Evolutionary conservation across 306 rosid genomes (phyloP), one percentile per base, ranked within the genome.

Genomic region (Dryas drummondii): DNA sequence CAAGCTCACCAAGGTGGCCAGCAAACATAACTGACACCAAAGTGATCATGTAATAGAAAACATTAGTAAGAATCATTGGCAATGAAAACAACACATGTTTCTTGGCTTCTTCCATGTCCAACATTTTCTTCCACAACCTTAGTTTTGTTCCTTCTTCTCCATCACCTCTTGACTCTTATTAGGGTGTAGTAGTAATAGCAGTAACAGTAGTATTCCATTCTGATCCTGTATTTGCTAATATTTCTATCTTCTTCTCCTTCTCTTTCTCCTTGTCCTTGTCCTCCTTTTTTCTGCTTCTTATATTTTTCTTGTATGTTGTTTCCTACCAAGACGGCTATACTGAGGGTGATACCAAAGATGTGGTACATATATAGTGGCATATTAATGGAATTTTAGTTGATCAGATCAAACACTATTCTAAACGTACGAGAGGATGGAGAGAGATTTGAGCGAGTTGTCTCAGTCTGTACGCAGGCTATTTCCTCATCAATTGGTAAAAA

Each of bases 11-110:
- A 13, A 91, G 94, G 66, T 88, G 98, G 52, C 98, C 97, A 62
- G 88, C 96, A 44, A 91, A 84, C 97, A 91, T 94, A 81, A 89
- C 97, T n/a, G 98, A 89, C 26, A 86, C 74, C 75, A 90, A 65
- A 75, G 88, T 44, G 48, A 91, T 86, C 0, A 82, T 70, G 80
- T 72, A 94, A 81, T 88, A 91, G 70, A 76, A 88, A 12, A 81
- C 19, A 79, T 86, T 94, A 1, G 97, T 91, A 4, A 94, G 84
- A 77, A 94, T 84, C 97, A 94, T 87, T 0, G 97, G 97, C 0
- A 94, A 61, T 1, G 96, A 87, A 76, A 91, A 76, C 52, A 73
- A 12, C 9, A 84, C 41, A 71, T 91, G 94, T 5, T 63, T 50
- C 79, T 83, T 91, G 11, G 90, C 86, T 77, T 94, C 98, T 37